Percentiles rank a stretch among this genome's conserved stretches.
Conservation (phyloP, 768 basidiomycete species). For the Kondoa subrosea region DNA sequence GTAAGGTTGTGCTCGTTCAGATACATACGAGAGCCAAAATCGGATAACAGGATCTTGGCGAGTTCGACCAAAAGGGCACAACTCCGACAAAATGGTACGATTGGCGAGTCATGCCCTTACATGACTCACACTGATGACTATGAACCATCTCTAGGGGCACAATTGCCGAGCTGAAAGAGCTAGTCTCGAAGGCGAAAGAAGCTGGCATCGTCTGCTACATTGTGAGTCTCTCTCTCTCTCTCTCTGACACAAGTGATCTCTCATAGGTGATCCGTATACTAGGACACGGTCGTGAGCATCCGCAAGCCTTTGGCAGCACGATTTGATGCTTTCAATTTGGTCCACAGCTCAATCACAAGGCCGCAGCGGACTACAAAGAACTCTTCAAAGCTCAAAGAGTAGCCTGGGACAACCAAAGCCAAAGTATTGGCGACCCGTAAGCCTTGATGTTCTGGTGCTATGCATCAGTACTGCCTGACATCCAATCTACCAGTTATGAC, state of each 20-base stretch:
- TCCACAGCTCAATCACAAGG: slow-evolving; percentile 22
- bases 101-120: no score
- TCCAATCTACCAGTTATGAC: slow-evolving; percentile 27
- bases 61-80: not conserved
- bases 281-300: no score
- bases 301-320: no score
- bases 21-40: no score
- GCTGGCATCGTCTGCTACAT: not conserved
- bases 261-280: no score
- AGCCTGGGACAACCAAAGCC: slow-evolving; percentile 33
- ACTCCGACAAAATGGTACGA: not conserved
- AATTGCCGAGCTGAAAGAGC: not conserved
- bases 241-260: no score
- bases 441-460: not conserved
- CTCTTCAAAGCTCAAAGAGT: slow-evolving; percentile 35
- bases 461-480: no score
- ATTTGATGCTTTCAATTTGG: no score
- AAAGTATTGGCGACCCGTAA: slow-evolving; percentile 30
- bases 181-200: not conserved
- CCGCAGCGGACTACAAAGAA: slow-evolving; percentile 36
- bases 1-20: no score
- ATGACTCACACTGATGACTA: no score
- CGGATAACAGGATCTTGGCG: not conserved
- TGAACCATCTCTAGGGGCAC: no score
- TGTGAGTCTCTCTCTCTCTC: not conserved